Conservation (phyloP, 2,329 filamentous ascomycete species). For the Leptosphaerulina australis region DNA sequence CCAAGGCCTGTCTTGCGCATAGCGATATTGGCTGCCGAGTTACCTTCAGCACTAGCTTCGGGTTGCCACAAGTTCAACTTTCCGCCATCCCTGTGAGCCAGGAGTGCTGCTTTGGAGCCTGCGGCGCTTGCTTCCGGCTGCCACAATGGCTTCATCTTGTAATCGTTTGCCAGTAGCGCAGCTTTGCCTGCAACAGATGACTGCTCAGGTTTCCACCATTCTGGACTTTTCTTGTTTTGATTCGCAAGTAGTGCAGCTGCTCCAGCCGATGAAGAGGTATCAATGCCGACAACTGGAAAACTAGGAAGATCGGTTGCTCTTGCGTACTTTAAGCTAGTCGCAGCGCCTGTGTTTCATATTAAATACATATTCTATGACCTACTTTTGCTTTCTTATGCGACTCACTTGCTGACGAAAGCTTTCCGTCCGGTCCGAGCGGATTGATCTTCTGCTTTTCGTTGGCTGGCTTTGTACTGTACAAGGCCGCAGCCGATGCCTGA, state of each 20-base stretch:
- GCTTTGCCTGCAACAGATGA: constrained; percentile 64
- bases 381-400: constrained; percentile 8
- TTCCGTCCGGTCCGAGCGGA: constrained; percentile 59
- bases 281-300: constrained; percentile 70
- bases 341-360: constrained; percentile 57
- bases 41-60: constrained; percentile 59
- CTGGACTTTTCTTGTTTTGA: constrained; percentile 68
- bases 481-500: constrained; percentile 65
- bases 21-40: constrained; percentile 73
- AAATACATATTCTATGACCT: constrained; percentile 7
- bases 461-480: constrained; percentile 54
- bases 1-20: constrained; percentile 60
- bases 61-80: constrained; percentile 61
- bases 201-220: constrained; percentile 70
- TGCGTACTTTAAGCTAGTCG: constrained; percentile 71
- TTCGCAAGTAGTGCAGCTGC: constrained; percentile 78
- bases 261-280: constrained; percentile 66
- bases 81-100: constrained; percentile 63
- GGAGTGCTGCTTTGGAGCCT: constrained; percentile 75
- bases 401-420: constrained; percentile 64
- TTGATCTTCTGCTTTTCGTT: constrained; percentile 33
- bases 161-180: constrained; percentile 64
- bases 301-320: constrained; percentile 74
- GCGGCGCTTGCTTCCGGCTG: constrained; percentile 67
- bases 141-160: constrained; percentile 66